phyloP scores from a whole-genome alignment of 2,329 filamentous ascomycete genomes.

The Neofusicoccum ribis region DNA sequence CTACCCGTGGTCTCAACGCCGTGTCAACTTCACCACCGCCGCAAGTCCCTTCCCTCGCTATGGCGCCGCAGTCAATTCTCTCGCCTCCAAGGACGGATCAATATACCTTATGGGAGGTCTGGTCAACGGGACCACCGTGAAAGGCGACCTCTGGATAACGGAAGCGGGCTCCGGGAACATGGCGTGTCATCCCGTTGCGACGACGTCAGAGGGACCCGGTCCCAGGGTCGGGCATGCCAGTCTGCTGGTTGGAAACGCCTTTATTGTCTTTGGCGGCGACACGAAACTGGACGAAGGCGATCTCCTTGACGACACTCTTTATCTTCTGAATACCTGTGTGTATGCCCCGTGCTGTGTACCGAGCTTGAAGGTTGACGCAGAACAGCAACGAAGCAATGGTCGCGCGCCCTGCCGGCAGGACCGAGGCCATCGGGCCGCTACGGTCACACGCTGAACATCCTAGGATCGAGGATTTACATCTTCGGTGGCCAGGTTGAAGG shows the following conservation, averaged over 20 bases:
- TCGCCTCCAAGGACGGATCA: slow-evolving; percentile 92
- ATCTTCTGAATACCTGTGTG: slow-evolving; percentile 96
- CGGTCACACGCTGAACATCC: slow-evolving; percentile 92
- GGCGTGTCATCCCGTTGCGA: slow-evolving; percentile 87
- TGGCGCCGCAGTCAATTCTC: slow-evolving; percentile 90
- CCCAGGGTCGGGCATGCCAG: slow-evolving; percentile 93
- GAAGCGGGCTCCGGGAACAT: slow-evolving; percentile 81
- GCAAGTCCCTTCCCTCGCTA: slow-evolving; percentile 92
- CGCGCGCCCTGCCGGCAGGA: slow-evolving; percentile 83
- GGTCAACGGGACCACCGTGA: slow-evolving; percentile 92
- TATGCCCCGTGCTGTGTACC: slow-evolving; percentile 24
- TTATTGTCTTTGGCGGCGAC: slow-evolving; percentile 98
- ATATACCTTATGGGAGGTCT: slow-evolving; percentile 97
- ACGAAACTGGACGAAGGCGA: slow-evolving; percentile 96
- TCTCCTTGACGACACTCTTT: slow-evolving; percentile 89
- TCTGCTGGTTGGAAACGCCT: slow-evolving; percentile 93
- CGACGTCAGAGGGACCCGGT: slow-evolving; percentile 89
- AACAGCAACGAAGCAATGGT: slow-evolving; percentile 95
- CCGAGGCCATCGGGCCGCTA: slow-evolving; percentile 87
- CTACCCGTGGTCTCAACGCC: slow-evolving; percentile 94
- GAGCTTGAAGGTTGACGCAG: slow-evolving; percentile 30
- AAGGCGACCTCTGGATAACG: slow-evolving; percentile 97
- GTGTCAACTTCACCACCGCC: slow-evolving; percentile 81
- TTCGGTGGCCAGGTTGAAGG: slow-evolving; percentile 98
- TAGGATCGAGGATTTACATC: slow-evolving; percentile 95